phyloP scores from a whole-genome alignment of 352 stramenopile genomes.

The Phytophthora cryptogea region DNA sequence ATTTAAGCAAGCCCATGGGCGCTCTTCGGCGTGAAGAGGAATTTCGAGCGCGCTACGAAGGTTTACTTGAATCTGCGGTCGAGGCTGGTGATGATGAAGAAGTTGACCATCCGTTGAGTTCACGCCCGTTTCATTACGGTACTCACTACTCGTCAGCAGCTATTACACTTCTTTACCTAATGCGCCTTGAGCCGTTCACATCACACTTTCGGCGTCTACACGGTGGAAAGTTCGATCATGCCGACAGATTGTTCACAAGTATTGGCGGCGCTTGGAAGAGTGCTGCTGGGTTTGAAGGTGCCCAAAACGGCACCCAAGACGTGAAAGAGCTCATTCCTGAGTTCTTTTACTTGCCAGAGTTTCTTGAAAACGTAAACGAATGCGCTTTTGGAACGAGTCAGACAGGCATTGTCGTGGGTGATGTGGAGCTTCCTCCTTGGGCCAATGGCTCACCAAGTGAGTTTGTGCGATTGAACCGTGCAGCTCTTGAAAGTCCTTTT shows the following conservation, averaged over 20 bases:
- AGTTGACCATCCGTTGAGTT: slow-evolving; percentile 46
- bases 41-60: slow-evolving; percentile 73
- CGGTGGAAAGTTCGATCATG: slow-evolving; percentile 97
- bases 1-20: slow-evolving; percentile 97
- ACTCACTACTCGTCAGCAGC: slow-evolving; percentile 93
- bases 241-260: slow-evolving; percentile 97
- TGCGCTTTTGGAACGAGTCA: slow-evolving; percentile 94
- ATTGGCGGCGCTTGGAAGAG: slow-evolving; percentile 93
- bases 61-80: slow-evolving; percentile 47
- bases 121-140: slow-evolving; percentile 94
- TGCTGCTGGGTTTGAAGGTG: slow-evolving; percentile 59
- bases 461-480: slow-evolving; percentile 96
- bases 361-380: slow-evolving; percentile 96
- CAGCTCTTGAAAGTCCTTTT: slow-evolving; percentile 95
- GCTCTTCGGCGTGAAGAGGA: slow-evolving; percentile 93
- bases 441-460: slow-evolving; percentile 91
- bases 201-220: slow-evolving; percentile 94
- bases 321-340: slow-evolving; percentile 99
- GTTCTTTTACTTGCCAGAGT: slow-evolving; percentile 96
- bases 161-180: slow-evolving; percentile 97
- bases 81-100: slow-evolving; percentile 1
- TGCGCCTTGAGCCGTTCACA: slow-evolving; percentile 97
- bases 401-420: slow-evolving; percentile 81
- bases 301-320: slow-evolving; percentile 90
- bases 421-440: slow-evolving; percentile 95